phyloP scores from a whole-genome alignment of 2,329 filamentous ascomycete species.

The Nemania sp. region DNA sequence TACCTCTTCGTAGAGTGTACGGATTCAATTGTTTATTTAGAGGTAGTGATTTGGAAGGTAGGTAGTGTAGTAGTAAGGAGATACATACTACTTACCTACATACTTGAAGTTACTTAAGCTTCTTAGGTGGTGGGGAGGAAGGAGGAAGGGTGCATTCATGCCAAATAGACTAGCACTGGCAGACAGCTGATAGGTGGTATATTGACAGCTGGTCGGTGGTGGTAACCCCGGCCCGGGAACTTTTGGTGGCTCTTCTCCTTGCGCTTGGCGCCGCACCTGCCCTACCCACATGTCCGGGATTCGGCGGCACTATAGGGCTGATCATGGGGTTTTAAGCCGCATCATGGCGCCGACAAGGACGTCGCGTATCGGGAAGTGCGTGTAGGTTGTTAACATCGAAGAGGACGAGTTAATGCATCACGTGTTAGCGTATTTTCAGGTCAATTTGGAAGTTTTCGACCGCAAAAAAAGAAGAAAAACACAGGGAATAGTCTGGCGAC shows the following conservation, averaged over 20 bases:
- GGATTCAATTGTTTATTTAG: no score
- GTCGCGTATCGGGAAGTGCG: slow-evolving; percentile 39
- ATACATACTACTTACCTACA: no score
- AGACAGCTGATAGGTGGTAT: slow-evolving; percentile 1
- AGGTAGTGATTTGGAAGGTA: no score
- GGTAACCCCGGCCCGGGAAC: slow-evolving; percentile 8
- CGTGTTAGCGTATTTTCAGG: slow-evolving; percentile 19
- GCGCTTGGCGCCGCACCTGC: slow-evolving; percentile 26
- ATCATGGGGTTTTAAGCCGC: slow-evolving; percentile 43
- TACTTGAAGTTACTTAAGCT: no score
- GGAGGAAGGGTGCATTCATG: no score
- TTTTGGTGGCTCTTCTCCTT: slow-evolving; percentile 18
- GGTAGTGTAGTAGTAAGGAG: no score
- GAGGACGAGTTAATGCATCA: slow-evolving; percentile 29
- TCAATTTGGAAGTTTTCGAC: slow-evolving; percentile 1
- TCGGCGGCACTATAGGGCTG: slow-evolving; percentile 41
- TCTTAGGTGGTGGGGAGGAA: no score
- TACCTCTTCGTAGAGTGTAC: no score
- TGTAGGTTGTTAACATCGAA: slow-evolving; percentile 37
- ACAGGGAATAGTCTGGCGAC: slow-evolving; percentile 31
- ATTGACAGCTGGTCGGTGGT: slow-evolving; percentile 20
- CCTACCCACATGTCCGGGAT: slow-evolving; percentile 35
- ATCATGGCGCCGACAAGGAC: slow-evolving; percentile 44
- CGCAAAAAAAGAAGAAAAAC: slow-evolving; percentile 34
- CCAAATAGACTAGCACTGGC: not conserved